Conservation (phyloP, 176 grass and related monocot genomes). For the Calamus simplicifolius region DNA sequence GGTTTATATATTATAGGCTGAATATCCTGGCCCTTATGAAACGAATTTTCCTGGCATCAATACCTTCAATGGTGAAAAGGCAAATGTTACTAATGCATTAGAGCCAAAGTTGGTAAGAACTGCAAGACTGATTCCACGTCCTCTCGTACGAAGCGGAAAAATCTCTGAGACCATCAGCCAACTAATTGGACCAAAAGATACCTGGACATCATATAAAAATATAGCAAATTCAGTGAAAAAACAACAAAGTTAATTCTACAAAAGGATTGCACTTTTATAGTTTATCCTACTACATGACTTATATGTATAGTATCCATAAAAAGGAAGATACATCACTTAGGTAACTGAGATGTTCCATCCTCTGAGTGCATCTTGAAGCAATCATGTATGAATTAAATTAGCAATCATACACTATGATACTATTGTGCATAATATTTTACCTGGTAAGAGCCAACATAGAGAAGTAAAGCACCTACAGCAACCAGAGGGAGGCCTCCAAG, state of each 20-base stretch:
- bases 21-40: background rate
- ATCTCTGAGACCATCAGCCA: constrained; percentile 99
- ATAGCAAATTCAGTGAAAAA: background rate
- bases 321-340: too few relatives aligned
- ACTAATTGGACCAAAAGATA: constrained; percentile 95
- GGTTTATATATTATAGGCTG: too few relatives aligned
- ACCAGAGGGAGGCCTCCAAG: constrained; percentile 55
- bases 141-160: constrained; percentile 91
- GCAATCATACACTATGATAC: too few relatives aligned
- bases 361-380: too few relatives aligned
- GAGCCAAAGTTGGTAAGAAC: constrained; percentile 80
- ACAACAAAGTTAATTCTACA: background rate
- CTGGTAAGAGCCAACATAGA: constrained; percentile 90
- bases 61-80: constrained; percentile 85
- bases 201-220: constrained; percentile 26
- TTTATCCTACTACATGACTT: too few relatives aligned
- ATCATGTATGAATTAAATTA: too few relatives aligned
- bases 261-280: too few relatives aligned
- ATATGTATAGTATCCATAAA: too few relatives aligned
- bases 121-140: constrained; percentile 88
- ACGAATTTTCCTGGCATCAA: background rate
- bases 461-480: constrained; percentile 84
- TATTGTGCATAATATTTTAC: constrained; percentile 14
- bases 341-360: too few relatives aligned
- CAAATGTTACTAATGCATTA: constrained; percentile 81